Evolutionary conservation across 1,284 basidiomycete genomes (phyloP).

Genomic region (Psilocybe mexicana): DNA sequence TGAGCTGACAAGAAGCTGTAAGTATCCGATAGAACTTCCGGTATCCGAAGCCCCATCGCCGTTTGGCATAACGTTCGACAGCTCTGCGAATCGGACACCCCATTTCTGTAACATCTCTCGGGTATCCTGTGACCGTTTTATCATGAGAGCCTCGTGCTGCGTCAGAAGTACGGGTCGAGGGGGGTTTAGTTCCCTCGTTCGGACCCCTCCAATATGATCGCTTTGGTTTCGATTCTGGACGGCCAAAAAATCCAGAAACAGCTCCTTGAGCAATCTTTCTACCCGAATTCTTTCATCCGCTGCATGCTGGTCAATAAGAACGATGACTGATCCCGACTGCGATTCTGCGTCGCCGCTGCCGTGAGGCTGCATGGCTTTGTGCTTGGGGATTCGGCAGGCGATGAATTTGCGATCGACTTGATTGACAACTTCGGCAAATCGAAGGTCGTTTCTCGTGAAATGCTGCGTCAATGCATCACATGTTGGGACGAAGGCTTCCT

Average conservation of each 20-base stretch:
- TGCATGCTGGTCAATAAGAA: conserved; percentile 94
- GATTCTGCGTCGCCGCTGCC: conserved; percentile 13
- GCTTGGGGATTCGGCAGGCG: conserved; percentile 56
- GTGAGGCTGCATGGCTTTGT: conserved; percentile 12
- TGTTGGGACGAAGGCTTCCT: conserved; percentile 13
- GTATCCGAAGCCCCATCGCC: conserved; percentile 29
- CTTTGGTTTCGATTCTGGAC: conserved; percentile 27
- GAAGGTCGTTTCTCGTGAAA: conserved; percentile 56
- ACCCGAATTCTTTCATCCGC: conserved; percentile 92
- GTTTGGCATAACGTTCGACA: conserved; percentile 28
- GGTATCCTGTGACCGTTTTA: conserved; percentile 43
- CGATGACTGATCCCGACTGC: conserved; percentile 41
- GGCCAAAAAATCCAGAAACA: conserved; percentile 66
- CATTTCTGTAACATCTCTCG: conserved; percentile 61
- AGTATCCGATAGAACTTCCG: conserved; percentile 43
- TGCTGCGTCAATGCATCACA: conserved; percentile 23
- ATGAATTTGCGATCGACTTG: conserved; percentile 93
- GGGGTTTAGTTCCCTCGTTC: conserved; percentile 46
- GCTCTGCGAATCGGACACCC: conserved; percentile 66
- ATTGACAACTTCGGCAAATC: conserved; percentile 58
- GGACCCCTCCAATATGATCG: conserved; percentile 34
- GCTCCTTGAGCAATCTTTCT: conserved; percentile 74
- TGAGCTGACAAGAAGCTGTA: conserved; percentile 55
- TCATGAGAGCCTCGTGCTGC: conserved; percentile 53
- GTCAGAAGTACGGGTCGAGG: conserved; percentile 64